Conservation (phyloP, 2,329 filamentous ascomycete species). For the Pseudocercospora pini-densiflorae region DNA sequence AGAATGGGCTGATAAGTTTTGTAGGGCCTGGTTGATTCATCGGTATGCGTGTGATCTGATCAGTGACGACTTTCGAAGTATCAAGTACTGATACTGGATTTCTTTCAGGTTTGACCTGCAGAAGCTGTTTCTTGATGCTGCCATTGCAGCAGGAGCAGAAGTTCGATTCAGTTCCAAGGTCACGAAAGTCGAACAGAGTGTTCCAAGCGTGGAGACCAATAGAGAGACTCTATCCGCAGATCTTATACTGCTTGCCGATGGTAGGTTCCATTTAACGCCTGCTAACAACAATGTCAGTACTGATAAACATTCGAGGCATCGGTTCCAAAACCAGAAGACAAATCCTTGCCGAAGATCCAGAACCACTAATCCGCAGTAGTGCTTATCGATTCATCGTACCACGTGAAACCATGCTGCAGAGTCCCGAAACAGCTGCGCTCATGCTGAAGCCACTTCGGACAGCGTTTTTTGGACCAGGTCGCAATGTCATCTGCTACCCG, state of each 20-base stretch:
- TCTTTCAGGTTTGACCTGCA: background rate
- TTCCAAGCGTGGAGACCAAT: background rate
- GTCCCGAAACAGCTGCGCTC: background rate
- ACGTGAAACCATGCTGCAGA: background rate
- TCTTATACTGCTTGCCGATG: background rate
- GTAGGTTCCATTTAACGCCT: background rate
- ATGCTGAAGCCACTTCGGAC: background rate
- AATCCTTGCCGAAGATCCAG: background rate
- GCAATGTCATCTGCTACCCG: background rate
- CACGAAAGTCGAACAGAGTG: background rate
- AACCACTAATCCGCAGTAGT: background rate
- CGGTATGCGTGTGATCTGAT: background rate
- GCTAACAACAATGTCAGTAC: background rate
- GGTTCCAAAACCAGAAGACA: background rate
- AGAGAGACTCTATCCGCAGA: background rate
- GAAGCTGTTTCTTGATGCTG: background rate
- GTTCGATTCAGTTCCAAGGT: background rate
- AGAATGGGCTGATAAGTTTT: background rate
- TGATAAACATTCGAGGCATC: background rate
- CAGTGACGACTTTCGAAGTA: too few relatives aligned
- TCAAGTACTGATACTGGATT: too few relatives aligned
- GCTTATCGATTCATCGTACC: constrained; percentile 6
- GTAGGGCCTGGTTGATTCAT: constrained; percentile 4
- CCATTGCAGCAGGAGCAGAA: background rate
- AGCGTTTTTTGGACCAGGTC: background rate